Conservation (phyloP, 805 yeast genomes). For the Hanseniaspora singularis region DNA sequence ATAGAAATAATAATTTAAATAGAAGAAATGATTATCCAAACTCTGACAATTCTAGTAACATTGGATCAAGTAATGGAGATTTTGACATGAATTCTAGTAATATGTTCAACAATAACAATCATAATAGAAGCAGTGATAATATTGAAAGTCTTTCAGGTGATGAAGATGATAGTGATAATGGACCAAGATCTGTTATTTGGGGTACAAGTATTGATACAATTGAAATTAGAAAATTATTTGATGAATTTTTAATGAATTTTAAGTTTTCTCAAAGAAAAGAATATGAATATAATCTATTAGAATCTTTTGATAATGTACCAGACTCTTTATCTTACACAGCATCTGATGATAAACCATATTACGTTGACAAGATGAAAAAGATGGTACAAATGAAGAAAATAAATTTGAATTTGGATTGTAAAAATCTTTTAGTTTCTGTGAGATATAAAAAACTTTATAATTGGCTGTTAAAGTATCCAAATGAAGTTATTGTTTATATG, state of each 20-base stretch:
- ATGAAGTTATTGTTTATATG: slow-evolving; percentile 94
- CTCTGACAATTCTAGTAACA: slow-evolving; percentile 17
- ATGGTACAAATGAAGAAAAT: slow-evolving; percentile 72
- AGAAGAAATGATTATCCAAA: slow-evolving; percentile 18
- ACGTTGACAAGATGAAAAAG: slow-evolving; percentile 57
- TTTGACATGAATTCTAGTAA: slow-evolving; percentile 11
- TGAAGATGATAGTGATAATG: slow-evolving; percentile 29
- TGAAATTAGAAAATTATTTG: slow-evolving; percentile 69
- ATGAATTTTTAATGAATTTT: slow-evolving; percentile 74
- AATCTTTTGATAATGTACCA: slow-evolving; percentile 32
- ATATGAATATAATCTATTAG: slow-evolving; percentile 30
- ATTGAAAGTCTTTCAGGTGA: slow-evolving; percentile 16
- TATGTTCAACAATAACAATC: slow-evolving; percentile 2
- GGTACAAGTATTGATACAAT: slow-evolving; percentile 93
- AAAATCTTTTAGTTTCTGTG: slow-evolving; percentile 63
- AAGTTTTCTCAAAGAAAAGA: slow-evolving; percentile 59
- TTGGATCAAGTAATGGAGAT: background rate
- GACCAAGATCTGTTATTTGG: slow-evolving; percentile 89
- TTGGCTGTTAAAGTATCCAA: slow-evolving; percentile 85
- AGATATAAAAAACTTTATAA: slow-evolving; percentile 68
- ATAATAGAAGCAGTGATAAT: slow-evolving; percentile 18
- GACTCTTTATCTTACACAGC: background rate
- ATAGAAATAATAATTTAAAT: slow-evolving; percentile 15
- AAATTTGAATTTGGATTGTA: slow-evolving; percentile 73
- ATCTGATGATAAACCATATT: slow-evolving; percentile 56